phyloP scores from a whole-genome alignment of 352 stramenopile genomes.

The Elongisporangium undulatum region DNA sequence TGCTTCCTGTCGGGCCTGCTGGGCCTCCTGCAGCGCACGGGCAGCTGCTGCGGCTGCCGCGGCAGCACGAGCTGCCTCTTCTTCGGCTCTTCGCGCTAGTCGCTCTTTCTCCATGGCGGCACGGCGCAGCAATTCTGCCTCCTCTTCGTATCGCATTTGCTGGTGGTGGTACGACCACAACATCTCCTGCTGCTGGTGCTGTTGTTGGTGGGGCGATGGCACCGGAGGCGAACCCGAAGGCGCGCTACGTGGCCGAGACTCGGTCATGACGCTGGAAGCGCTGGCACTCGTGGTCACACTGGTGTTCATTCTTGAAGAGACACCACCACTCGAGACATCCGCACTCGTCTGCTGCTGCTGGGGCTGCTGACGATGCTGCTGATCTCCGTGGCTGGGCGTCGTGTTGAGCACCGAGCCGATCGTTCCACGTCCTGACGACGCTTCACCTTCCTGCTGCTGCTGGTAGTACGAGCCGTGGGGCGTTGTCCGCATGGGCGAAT shows the following conservation, averaged over 20 bases:
- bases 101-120: conserved; percentile 57
- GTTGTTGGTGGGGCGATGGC: conserved; percentile 14
- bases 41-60: conserved; percentile 65
- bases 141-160: conserved; percentile 68
- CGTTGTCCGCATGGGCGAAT: conserved; percentile 24
- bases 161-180: conserved; percentile 72
- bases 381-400: conserved; percentile 8
- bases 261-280: conserved; percentile 13
- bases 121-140: conserved; percentile 62
- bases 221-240: conserved; percentile 19
- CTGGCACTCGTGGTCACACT: conserved; percentile 20
- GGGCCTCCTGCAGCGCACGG: conserved; percentile 66
- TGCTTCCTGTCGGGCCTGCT: conserved; percentile 73
- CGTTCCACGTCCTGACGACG: not conserved
- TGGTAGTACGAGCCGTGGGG: not conserved
- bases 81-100: conserved; percentile 64
- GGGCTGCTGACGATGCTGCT: conserved; percentile 30
- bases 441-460: not conserved
- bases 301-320: conserved; percentile 22
- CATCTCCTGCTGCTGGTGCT: conserved; percentile 49
- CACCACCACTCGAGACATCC: conserved; percentile 7
- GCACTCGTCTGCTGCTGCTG: conserved; percentile 22
- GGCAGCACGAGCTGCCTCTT: conserved; percentile 72
- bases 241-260: conserved; percentile 14
- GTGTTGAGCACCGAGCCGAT: conserved; percentile 7